phyloP scores from a whole-genome alignment of 768 basidiomycete species.

The Galerina marginata region DNA sequence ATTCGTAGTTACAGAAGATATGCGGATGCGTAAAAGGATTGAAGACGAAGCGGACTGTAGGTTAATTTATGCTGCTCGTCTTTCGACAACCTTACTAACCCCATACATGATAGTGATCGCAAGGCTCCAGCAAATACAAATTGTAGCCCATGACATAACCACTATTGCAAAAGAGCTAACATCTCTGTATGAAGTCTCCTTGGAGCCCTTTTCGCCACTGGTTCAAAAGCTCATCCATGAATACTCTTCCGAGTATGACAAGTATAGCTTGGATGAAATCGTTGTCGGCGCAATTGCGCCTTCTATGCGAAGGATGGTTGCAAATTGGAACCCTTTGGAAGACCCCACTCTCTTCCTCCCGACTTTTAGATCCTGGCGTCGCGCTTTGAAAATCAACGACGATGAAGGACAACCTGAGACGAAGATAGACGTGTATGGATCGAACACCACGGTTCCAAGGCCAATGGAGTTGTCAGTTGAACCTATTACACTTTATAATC shows the following conservation, averaged over 20 bases:
- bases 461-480: conserved; percentile 43
- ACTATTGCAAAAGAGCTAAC: conserved; percentile 66
- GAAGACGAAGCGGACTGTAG: conserved; percentile 79
- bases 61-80: conserved; percentile 28
- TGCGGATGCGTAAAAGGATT: conserved; percentile 69
- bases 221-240: conserved; percentile 76
- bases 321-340: conserved; percentile 84
- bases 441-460: conserved; percentile 36
- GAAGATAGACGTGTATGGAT: conserved; percentile 65
- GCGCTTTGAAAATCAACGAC: conserved; percentile 64
- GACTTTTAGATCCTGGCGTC: conserved; percentile 73
- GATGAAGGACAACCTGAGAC: conserved; percentile 48
- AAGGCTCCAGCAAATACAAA: conserved; percentile 76
- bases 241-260: conserved; percentile 76
- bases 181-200: conserved; percentile 68
- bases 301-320: conserved; percentile 71
- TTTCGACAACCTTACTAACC: conserved; percentile 5
- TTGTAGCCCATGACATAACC: conserved; percentile 76
- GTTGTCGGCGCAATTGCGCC: conserved; percentile 93
- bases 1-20: conserved; percentile 73
- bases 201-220: conserved; percentile 74
- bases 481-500: not conserved
- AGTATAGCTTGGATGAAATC: conserved; percentile 85
- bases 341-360: conserved; percentile 70
- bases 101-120: conserved; percentile 61